A percentile compares a stretch with the other conserved stretches of the same genome.
phyloP scores from a whole-genome alignment of 1,284 basidiomycete species.

The Ustilago cynodontis region DNA sequence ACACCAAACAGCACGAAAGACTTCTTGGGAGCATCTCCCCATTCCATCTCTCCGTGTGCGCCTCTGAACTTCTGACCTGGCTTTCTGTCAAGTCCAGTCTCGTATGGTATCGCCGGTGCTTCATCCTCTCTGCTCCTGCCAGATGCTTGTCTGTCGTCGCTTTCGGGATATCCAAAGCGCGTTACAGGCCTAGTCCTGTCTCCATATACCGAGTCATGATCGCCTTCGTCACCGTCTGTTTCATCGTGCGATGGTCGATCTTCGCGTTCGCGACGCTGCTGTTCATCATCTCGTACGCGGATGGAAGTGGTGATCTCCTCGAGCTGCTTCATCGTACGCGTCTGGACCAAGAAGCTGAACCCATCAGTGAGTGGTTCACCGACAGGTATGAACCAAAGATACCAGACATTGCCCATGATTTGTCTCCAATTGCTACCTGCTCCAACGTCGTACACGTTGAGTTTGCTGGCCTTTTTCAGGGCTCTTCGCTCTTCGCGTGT shows the following conservation, averaged over 20 bases:
- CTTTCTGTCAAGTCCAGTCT: slow-evolving; percentile 21
- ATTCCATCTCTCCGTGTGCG: slow-evolving; percentile 56
- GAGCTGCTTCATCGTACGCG: slow-evolving; percentile 41
- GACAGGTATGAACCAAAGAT: slow-evolving; percentile 58
- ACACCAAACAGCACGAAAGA: slow-evolving; percentile 51
- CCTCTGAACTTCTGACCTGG: slow-evolving; percentile 39
- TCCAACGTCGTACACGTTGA: slow-evolving; percentile 66
- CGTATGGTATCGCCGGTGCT: slow-evolving; percentile 8
- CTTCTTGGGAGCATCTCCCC: slow-evolving; percentile 56
- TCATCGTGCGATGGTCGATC: not conserved
- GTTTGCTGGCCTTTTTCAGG: slow-evolving; percentile 55
- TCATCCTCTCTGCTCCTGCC: not conserved
- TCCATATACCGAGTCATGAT: slow-evolving; percentile 44
- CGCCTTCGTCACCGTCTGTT: slow-evolving; percentile 22
- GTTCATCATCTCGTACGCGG: slow-evolving; percentile 19
- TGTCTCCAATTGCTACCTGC: slow-evolving; percentile 49
- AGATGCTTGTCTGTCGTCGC: not conserved
- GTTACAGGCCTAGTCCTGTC: slow-evolving; percentile 8
- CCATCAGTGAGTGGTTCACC: slow-evolving; percentile 56
- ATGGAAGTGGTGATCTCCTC: slow-evolving; percentile 49
- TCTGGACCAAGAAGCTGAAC: slow-evolving; percentile 44
- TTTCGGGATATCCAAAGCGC: slow-evolving; percentile 28
- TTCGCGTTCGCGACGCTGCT: not conserved
- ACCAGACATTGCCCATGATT: slow-evolving; percentile 56
- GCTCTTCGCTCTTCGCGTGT: slow-evolving; percentile 52